Evolutionary conservation across 129 eudicot species (phyloP), one percentile per base, ranked within the genome.

Genomic region (Flaveria robusta): DNA sequence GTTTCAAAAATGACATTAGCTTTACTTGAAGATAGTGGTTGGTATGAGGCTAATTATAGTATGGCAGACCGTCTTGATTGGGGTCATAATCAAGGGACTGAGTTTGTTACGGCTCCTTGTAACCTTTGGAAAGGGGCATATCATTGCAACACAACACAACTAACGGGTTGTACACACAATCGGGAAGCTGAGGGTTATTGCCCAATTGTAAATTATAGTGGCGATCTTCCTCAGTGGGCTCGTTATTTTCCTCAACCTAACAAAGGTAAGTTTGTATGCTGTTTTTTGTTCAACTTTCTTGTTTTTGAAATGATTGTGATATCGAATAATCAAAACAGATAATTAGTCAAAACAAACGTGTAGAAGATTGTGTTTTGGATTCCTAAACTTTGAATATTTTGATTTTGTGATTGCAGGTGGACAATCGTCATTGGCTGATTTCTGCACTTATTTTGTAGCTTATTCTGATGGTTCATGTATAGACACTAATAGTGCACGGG

Each of bases 381-480:
- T 41, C 34, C 31, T 41, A 24, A 24, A 45, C 45, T 46, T 50
- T 2, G 19, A 1, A 71, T 34, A 13, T 52, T 47, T 47, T 41
- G 26, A 49, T 7, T 34, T 79, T 66, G 75, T 58, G 22, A 65
- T 89, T 77, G 79, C 96, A 91, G 98, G 98, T 67, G 98, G 98
- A 59, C 97, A 94, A 83, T 94, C 98, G 11, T 83, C 96, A 23
- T 86, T 94, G 93, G 97, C 98, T 56, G 98, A 91, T 87, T 94
- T 85, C 82, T 94, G 97, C 88, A 91, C 98, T 7, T 91, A 94
- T 71, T 87, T 80, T 66, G 97, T 94, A 65, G 96, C 98, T 31
- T 94, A 94, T 74, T 94, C 97, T 58, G 98, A 94, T 83, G 98
- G 98, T 79, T 91, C 97, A 14, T 94, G 98, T 77, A 91, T 90